Percentiles rank a stretch among this genome's conserved stretches.
Conservation (phyloP, 2,329 filamentous ascomycete genomes). For the Ophiostoma triangulosporum region DNA sequence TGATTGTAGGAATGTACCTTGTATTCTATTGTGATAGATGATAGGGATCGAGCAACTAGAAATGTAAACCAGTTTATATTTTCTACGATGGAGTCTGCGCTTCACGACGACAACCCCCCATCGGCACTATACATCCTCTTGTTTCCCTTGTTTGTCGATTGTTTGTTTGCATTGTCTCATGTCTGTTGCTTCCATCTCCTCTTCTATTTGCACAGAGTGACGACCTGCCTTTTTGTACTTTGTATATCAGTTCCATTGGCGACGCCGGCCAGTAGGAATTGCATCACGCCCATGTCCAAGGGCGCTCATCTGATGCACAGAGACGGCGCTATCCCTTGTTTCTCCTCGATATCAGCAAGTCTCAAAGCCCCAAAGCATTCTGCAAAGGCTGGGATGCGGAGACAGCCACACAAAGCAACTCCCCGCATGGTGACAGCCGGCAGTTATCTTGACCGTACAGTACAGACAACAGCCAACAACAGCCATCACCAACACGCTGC, state of each 20-base stretch:
- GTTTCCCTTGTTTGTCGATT: background rate
- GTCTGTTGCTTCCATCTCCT: background rate
- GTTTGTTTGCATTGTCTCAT: background rate
- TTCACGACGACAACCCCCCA: too few species aligned
- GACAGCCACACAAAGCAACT: background rate
- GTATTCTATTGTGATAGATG: too few species aligned
- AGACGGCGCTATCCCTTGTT: background rate
- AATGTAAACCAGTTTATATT: too few species aligned
- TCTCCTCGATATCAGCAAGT: background rate
- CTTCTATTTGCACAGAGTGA: background rate
- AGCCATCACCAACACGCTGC: conserved; percentile 6
- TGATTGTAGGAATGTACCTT: too few species aligned
- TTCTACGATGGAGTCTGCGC: too few species aligned
- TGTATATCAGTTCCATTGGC: background rate
- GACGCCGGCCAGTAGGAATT: too few species aligned
- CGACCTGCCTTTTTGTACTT: background rate
- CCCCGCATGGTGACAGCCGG: background rate
- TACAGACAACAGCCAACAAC: background rate
- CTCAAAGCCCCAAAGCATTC: background rate
- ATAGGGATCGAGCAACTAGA: too few species aligned
- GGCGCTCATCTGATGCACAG: too few species aligned
- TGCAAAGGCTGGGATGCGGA: background rate
- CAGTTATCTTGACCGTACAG: background rate
- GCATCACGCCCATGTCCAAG: background rate
- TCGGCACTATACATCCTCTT: background rate